Conservation (phyloP, 2,329 filamentous ascomycete species). For the Mycosphaerella sp. region DNA sequence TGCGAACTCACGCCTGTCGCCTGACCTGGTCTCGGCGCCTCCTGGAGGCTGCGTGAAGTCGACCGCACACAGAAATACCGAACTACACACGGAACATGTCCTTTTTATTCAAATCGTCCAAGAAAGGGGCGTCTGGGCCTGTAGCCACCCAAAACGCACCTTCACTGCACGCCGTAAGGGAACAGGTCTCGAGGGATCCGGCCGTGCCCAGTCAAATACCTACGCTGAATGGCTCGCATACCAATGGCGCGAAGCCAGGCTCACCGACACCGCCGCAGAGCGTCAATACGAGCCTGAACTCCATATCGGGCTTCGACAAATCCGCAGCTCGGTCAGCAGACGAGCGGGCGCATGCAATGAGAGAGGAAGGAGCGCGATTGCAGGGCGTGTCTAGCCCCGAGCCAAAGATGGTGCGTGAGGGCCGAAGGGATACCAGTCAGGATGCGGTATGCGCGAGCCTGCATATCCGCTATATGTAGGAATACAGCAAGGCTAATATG, state of each 20-base stretch:
- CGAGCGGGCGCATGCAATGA: constrained; percentile 14
- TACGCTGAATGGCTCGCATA: constrained; percentile 42
- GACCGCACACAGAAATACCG: neutral
- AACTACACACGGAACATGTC: constrained; percentile 36
- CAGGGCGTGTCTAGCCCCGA: constrained; percentile 26
- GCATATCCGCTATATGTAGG: neutral
- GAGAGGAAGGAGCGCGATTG: constrained; percentile 14
- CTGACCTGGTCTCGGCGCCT: constrained; percentile 9
- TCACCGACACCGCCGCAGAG: constrained; percentile 64
- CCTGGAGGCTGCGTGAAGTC: constrained; percentile 8
- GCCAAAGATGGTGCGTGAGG: constrained; percentile 25
- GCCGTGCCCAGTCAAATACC: constrained; percentile 36
- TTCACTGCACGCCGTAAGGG: constrained; percentile 49
- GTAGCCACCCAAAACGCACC: constrained; percentile 20
- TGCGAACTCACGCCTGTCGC: constrained; percentile 2
- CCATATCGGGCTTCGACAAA: constrained; percentile 15
- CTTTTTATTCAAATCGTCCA: constrained; percentile 49
- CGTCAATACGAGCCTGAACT: constrained; percentile 45
- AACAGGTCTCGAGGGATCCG: constrained; percentile 50
- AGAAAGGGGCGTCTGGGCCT: constrained; percentile 28
- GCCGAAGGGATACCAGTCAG: constrained; percentile 24
- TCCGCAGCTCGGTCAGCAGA: constrained; percentile 14
- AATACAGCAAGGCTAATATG: constrained; percentile 31
- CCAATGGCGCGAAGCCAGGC: constrained; percentile 24
- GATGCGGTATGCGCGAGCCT: constrained; percentile 20